Base-by-base conservation (phyloP, 2,329 filamentous ascomycete genomes). In the Didymella exigua region DNA sequence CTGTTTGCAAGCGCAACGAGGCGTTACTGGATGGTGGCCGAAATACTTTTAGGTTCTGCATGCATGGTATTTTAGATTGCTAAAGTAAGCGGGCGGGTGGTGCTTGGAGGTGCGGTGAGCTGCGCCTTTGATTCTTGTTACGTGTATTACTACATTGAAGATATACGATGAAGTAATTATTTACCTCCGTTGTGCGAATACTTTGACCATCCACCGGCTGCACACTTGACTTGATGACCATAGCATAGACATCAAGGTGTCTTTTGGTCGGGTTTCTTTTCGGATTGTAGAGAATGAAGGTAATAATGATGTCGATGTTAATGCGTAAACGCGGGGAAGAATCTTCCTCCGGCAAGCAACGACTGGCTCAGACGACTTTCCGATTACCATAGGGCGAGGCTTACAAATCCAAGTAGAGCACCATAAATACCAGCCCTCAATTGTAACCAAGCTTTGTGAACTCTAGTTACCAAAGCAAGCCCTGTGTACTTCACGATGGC, bases 401-500 rank as follows among this genome's bases (percentile, higher is more conserved):
- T 54, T 48, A 48, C 37, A 54, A 54, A 54, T 43, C 18, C 4
- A 37, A 24, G n/a, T 3, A 33, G 6, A 11, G 1, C 11, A 13
- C 11, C 34, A 23, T 7, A 10, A 7, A 29, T 11, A 11, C 27
- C 18, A 14, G 7, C 4, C 2, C 18, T n/a, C 4, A 23, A 13
- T 19, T 23, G 1, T 2, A n/a, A 3, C n/a, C n/a, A 33, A 27
- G 10, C 5, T 27, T 10, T 27, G 5, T 27, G 26, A 10, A 10
- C 26, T n/a, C 26, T 27, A 27, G 26, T 27, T 10, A 5, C 5
- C 30, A 33, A 33, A n/a, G 14, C 14, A 3, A 5, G 13, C 13
- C 5, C 4, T 3, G 10, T 11, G 4, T n/a, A 27, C 27, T 21
- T 10, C 29, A 38, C 31, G 5, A 64, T 62, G 63, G 23, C 46